Conservation (phyloP, 768 basidiomycete genomes). For the Suillus subalutaceus region DNA sequence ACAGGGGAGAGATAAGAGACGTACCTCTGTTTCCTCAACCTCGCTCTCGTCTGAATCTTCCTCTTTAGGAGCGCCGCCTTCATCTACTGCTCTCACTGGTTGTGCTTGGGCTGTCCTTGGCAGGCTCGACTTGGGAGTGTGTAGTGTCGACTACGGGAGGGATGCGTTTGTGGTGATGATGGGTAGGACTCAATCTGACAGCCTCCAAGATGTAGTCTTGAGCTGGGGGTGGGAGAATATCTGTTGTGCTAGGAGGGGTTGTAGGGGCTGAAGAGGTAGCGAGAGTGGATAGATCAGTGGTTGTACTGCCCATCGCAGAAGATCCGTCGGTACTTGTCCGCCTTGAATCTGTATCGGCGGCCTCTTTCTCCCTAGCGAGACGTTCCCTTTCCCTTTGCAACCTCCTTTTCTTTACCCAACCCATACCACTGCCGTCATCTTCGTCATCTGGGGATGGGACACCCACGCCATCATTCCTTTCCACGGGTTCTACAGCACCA, state of each 20-base stretch:
- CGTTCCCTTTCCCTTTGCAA: conserved; percentile 61
- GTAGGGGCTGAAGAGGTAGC: conserved; percentile 4
- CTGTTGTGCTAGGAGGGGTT: neutral
- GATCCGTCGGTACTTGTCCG: neutral
- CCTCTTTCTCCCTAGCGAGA: conserved; percentile 28
- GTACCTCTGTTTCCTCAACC: conserved; percentile 19
- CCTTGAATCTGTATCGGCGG: neutral
- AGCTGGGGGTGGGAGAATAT: neutral
- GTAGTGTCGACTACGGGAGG: neutral
- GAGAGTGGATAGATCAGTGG: conserved; percentile 9
- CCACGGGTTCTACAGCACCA: conserved; percentile 32
- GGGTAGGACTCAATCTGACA: conserved; percentile 25
- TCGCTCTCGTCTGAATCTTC: conserved; percentile 18
- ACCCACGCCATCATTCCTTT: conserved; percentile 29
- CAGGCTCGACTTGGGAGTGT: neutral
- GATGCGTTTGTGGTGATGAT: neutral
- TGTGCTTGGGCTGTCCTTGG: neutral
- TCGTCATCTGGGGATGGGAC: conserved; percentile 42
- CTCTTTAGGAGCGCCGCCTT: conserved; percentile 11
- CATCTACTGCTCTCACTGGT: conserved; percentile 9
- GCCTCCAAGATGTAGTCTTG: conserved; percentile 24
- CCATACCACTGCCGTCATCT: conserved; percentile 87
- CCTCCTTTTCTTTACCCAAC: conserved; percentile 71
- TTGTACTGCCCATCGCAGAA: conserved; percentile 3
- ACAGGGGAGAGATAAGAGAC: neutral